Conservation (phyloP, 106 monocot species). For the Dendrobium catenatum region DNA sequence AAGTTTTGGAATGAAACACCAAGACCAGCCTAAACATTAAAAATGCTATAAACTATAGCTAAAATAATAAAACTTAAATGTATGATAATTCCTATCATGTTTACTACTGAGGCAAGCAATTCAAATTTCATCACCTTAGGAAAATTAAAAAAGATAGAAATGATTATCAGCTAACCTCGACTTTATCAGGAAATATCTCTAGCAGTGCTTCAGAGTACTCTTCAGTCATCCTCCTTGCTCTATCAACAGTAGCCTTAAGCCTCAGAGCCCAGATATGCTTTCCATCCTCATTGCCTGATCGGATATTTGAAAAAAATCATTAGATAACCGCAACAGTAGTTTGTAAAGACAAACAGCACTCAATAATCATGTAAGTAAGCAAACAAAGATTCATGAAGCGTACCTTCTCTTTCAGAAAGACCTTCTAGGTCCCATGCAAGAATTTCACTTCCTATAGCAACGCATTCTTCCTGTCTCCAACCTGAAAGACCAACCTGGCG, state of each 20-base stretch:
- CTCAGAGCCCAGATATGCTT: slow-evolving; percentile 79
- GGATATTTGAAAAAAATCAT: not conserved
- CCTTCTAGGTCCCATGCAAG: slow-evolving; percentile 63
- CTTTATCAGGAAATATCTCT: slow-evolving; percentile 85
- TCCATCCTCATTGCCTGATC: slow-evolving; percentile 65
- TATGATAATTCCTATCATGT: not conserved
- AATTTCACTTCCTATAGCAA: slow-evolving; percentile 69
- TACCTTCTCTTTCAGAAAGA: slow-evolving; percentile 71
- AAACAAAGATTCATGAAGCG: not conserved
- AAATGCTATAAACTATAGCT: not conserved
- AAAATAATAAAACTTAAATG: slow-evolving; percentile 5
- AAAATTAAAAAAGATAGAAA: not conserved
- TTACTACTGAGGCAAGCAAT: not conserved
- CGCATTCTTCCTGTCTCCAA: slow-evolving; percentile 74
- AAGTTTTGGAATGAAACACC: slow-evolving; percentile 1
- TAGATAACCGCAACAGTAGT: not conserved
- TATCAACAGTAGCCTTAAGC: slow-evolving; percentile 87
- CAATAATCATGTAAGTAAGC: not conserved
- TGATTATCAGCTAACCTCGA: slow-evolving; percentile 40
- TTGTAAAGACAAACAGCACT: not conserved
- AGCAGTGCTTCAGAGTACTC: slow-evolving; percentile 86
- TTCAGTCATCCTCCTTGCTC: slow-evolving; percentile 81
- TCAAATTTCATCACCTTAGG: not conserved
- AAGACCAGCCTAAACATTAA: not conserved
- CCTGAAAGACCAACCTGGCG: slow-evolving; percentile 66